Evolutionary conservation across 306 rosid genomes (phyloP).

Genomic region (Lablab purpureus): DNA sequence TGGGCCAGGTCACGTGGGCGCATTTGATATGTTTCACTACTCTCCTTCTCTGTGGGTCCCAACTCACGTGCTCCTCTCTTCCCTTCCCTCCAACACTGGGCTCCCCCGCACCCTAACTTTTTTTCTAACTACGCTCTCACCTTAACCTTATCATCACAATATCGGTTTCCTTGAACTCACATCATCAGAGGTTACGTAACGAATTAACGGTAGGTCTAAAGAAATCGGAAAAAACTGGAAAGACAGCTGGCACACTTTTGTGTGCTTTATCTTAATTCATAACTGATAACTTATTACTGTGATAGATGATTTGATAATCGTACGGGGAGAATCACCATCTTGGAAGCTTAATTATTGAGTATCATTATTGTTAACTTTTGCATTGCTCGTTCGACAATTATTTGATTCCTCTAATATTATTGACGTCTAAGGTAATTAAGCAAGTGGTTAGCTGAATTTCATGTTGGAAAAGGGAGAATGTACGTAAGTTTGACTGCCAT

Average conservation of each 20-base stretch:
- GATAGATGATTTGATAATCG: not conserved
- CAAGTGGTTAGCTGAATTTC: not conserved
- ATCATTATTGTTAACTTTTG: not conserved
- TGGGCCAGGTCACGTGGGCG: conserved; percentile 36
- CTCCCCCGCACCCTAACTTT: not conserved
- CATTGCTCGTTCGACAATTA: not conserved
- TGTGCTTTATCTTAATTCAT: not conserved
- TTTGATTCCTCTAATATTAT: not conserved
- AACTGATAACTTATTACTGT: not conserved
- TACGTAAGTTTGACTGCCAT: not conserved
- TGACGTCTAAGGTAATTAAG: too few species aligned
- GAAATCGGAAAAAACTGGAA: not conserved
- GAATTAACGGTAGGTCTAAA: not conserved
- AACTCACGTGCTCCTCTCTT: conserved; percentile 15
- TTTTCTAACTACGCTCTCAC: not conserved
- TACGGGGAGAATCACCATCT: not conserved
- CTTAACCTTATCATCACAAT: too few species aligned
- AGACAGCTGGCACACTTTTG: not conserved
- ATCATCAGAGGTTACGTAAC: not conserved
- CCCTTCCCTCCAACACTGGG: not conserved
- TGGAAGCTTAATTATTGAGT: not conserved
- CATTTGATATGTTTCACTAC: conserved; percentile 12
- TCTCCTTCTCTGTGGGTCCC: not conserved
- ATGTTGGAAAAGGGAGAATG: not conserved
- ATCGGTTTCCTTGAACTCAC: not conserved